These are phyloP conservation scores for Homolaphlyctis polyrhiza DNA, from an alignment of 371 early-diverging fungal genomes.

Conservation along the genomic window DNA sequence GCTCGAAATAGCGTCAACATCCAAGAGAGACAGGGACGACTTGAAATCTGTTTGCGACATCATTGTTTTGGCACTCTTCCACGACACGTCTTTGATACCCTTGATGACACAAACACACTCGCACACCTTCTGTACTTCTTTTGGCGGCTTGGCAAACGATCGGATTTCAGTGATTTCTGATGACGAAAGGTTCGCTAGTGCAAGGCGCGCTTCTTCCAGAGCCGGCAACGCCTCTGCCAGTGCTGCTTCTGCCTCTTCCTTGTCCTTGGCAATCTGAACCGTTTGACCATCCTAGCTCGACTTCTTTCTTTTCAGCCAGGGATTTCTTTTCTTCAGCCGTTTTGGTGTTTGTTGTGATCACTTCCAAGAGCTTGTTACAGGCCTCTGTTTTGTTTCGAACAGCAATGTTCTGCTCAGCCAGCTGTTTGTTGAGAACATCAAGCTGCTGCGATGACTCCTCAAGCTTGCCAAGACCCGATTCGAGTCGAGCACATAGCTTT, in stretches of 20 bases:
- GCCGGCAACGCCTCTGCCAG: conserved; percentile 57
- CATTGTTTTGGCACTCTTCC: conserved; percentile 62
- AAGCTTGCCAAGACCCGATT: conserved; percentile 51
- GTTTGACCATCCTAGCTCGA: conserved; percentile 51
- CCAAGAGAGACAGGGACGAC: conserved; percentile 41
- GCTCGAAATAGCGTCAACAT: conserved; percentile 49
- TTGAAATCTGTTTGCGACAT: conserved; percentile 59
- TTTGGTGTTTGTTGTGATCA: conserved; percentile 51
- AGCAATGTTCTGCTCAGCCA: conserved; percentile 56
- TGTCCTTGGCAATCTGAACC: conserved; percentile 55
- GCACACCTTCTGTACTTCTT: conserved; percentile 62
- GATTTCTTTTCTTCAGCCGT: conserved; percentile 57
- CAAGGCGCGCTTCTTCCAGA: conserved; percentile 51
- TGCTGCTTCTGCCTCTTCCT: conserved; percentile 59
- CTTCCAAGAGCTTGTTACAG: conserved; percentile 51
- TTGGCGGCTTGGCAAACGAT: conserved; percentile 59
- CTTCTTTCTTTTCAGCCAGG: conserved; percentile 49
- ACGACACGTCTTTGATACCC: conserved; percentile 55
- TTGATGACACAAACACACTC: conserved; percentile 58
- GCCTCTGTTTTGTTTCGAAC: conserved; percentile 57
- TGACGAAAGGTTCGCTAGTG: conserved; percentile 48
- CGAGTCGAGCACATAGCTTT: conserved; percentile 42
- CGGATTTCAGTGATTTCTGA: conserved; percentile 59
- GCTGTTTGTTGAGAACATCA: conserved; percentile 48
- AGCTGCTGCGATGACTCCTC: conserved; percentile 53